Base-by-base conservation (phyloP, 2,329 filamentous ascomycete genomes). In the Pseudocercospora eumusae region DNA sequence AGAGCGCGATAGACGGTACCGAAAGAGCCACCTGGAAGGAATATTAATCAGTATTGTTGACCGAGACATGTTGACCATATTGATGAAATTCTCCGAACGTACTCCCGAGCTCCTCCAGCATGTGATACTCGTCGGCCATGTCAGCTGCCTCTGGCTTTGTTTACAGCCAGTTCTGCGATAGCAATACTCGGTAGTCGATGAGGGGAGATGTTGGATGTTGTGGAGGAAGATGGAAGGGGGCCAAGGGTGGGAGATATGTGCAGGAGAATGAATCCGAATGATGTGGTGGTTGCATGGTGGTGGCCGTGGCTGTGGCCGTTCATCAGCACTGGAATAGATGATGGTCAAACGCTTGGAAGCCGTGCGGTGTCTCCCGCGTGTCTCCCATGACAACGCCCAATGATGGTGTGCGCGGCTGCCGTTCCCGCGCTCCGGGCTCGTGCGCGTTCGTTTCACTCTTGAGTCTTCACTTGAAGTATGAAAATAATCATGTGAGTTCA, bases 1-100 rank as follows among this genome's bases (percentile, higher is more conserved):
- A 97, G 93, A 56, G 92, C 95, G 77, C 97, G 97, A 84, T 96
- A 99, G 31, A 99, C 95, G 49, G 93, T 88, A 60, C 95, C 95
- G 76, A 99, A 99, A 76, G 93, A 97, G 62, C 93, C 93, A 77
- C 91, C 92, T 96, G 62, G 13, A 20, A 54, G 28, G 20, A 18
- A 13, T 15, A 47, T 59, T 27, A 10, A 21, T 63, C 56, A 67
- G 50, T 45, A 54, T 50, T 20, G 36, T 52, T 31, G 57, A 21
- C 55, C 55, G 55, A 57, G 45, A 86, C 91, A 81, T 81, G 31
- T 54, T 36, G 28, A n/a, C 31, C 28, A 36, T 33, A 20, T 9
- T n/a, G n/a, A n/a, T n/a, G n/a, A n/a, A 54, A 54, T 23, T 54
- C 52, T 40, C 52, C 52, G 52, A 20, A 54, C 52, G 28, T 54